These are phyloP conservation scores for Lenzites betulinus DNA, from an alignment of 768 basidiomycete genomes.

Conservation along the genomic window DNA sequence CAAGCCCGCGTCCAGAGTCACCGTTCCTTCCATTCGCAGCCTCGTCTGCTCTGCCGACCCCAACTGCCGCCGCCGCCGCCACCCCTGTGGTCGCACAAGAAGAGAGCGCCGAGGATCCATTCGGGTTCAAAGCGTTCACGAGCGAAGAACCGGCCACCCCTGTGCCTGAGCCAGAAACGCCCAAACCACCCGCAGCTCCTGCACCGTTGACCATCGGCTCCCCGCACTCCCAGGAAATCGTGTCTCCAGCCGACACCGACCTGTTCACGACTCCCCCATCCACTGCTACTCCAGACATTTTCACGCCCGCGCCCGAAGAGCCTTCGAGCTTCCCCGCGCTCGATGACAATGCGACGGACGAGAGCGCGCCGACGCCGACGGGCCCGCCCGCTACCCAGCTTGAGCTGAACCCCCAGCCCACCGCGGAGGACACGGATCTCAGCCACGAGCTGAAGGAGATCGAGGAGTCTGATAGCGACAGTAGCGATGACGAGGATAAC, in stretches of 20 bases:
- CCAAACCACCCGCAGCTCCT: constrained; percentile 15
- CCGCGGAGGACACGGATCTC: constrained; percentile 51
- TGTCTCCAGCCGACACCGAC: constrained; percentile 31
- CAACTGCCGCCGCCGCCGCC: constrained; percentile 27
- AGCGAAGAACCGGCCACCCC: constrained; percentile 23
- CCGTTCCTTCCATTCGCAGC: constrained; percentile 58
- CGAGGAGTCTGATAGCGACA: constrained; percentile 44
- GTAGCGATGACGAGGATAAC: constrained; percentile 48
- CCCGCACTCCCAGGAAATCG: constrained; percentile 2
- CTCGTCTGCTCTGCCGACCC: constrained; percentile 40
- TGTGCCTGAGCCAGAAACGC: constrained; percentile 14
- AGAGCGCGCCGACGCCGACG: constrained; percentile 15
- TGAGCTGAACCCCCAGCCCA: constrained; percentile 8
- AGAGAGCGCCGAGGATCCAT: constrained; percentile 45
- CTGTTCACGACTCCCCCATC: constrained; percentile 62
- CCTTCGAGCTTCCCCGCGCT: constrained; percentile 11
- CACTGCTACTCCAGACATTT: constrained; percentile 32
- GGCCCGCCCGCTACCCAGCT: constrained; percentile 4
- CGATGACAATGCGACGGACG: constrained; percentile 16
- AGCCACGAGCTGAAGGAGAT: constrained; percentile 56
- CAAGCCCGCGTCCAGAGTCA: constrained; percentile 53
- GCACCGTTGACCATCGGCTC: constrained; percentile 12
- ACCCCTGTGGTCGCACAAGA: constrained; percentile 30
- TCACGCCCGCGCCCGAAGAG: neutral
- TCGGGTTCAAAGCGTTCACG: constrained; percentile 45